phyloP scores from a whole-genome alignment of 352 stramenopile genomes.

The Phytophthora crassamura region DNA sequence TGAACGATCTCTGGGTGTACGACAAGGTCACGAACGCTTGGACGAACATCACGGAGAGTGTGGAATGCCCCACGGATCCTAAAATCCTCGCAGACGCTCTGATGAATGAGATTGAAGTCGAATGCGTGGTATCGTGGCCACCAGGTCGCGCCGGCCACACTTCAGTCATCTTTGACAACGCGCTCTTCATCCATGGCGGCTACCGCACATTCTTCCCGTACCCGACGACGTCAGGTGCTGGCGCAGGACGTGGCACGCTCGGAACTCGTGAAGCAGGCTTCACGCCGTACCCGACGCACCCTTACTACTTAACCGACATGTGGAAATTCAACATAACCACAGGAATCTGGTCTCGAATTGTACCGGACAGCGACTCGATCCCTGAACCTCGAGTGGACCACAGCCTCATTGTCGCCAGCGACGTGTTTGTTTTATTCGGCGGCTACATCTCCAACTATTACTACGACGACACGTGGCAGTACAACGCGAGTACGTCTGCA shows the following conservation, averaged over 20 bases:
- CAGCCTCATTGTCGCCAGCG: slow-evolving; percentile 71
- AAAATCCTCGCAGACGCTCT: slow-evolving; percentile 59
- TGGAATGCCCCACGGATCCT: slow-evolving; percentile 55
- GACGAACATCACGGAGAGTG: slow-evolving; percentile 71
- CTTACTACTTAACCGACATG: slow-evolving; percentile 95
- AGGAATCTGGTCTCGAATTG: slow-evolving; percentile 83
- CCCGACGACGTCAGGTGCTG: slow-evolving; percentile 85
- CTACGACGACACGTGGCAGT: slow-evolving; percentile 97
- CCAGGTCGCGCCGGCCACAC: slow-evolving; percentile 87
- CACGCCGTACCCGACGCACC: slow-evolving; percentile 90
- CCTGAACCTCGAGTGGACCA: slow-evolving; percentile 86
- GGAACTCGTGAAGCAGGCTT: slow-evolving; percentile 60
- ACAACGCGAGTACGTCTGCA: slow-evolving; percentile 88
- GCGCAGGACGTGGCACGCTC: slow-evolving; percentile 73
- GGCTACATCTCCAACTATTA: slow-evolving; percentile 95
- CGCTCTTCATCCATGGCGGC: slow-evolving; percentile 92
- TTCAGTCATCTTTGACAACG: slow-evolving; percentile 73
- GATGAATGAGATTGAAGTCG: slow-evolving; percentile 67
- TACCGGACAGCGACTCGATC: slow-evolving; percentile 26
- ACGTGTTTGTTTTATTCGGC: slow-evolving; percentile 93
- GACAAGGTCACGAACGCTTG: slow-evolving; percentile 69
- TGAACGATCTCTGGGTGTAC: slow-evolving; percentile 95
- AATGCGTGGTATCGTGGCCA: slow-evolving; percentile 91
- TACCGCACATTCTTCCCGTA: slow-evolving; percentile 97
- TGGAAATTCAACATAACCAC: slow-evolving; percentile 94